Conservation (phyloP, 1,284 basidiomycete genomes). For the Lentinula novae-zelandiae region DNA sequence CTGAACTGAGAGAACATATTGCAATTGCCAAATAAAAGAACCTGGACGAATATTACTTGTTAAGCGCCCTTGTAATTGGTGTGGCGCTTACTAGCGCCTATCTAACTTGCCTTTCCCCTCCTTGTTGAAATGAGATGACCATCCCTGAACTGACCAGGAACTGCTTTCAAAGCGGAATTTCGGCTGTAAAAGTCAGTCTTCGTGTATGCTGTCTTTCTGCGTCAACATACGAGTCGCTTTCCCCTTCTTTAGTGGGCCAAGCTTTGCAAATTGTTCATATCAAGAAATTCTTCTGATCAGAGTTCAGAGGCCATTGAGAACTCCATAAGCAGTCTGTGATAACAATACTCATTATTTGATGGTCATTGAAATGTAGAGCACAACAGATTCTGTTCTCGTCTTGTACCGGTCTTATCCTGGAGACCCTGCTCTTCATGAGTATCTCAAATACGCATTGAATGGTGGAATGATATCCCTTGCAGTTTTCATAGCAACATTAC, state of each 20-base stretch:
- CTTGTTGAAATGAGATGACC: conserved; percentile 43
- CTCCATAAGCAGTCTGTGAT: conserved; percentile 44
- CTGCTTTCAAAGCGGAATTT: conserved; percentile 64
- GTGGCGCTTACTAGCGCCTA: background rate
- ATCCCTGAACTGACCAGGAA: conserved; percentile 64
- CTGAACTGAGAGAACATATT: conserved; percentile 65
- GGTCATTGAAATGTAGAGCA: background rate
- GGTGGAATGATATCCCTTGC: conserved; percentile 52
- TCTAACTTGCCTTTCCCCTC: background rate
- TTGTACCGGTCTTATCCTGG: conserved; percentile 65
- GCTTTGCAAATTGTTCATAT: conserved; percentile 56
- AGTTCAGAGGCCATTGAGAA: conserved; percentile 35
- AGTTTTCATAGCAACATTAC: conserved; percentile 52
- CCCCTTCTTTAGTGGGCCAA: conserved; percentile 51
- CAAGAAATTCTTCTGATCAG: conserved; percentile 40
- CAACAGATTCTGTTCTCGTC: conserved; percentile 60
- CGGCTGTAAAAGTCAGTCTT: conserved; percentile 51
- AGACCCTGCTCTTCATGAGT: conserved; percentile 56
- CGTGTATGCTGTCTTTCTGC: background rate
- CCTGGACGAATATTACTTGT: background rate
- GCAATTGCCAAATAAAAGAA: background rate
- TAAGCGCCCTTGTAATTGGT: background rate
- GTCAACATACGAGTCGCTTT: conserved; percentile 8
- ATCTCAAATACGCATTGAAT: conserved; percentile 57
- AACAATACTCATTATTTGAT: background rate